Base-by-base conservation (phyloP, 495 filamentous ascomycete genomes). In the Parmelia sp. region DNA sequence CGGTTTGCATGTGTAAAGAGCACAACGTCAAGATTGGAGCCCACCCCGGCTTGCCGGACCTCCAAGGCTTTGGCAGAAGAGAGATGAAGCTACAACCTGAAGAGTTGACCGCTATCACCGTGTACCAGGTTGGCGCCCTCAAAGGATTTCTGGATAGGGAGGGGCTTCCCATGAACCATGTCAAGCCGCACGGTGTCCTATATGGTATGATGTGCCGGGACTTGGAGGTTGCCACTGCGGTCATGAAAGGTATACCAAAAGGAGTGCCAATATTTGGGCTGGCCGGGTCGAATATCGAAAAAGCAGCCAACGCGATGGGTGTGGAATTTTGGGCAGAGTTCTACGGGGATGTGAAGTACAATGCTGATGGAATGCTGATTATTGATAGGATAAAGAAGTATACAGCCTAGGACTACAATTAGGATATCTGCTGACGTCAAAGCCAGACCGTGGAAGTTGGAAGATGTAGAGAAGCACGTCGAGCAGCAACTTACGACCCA, bases 61-160 rank as follows among this genome's bases (percentile, higher is more conserved):
- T 88, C 21, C 81, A 84, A 70, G 85, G 84, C 10, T 88, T 88
- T 66, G 85, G 85, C 3, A 71, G 84, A 27, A 78, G 84, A 7
- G 77, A 81, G 58, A 85, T 86, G 72, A 78, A 80, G 61, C 70
- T 86, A 14, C 69, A 68, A 0, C 75, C 82, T 3, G 82, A 84
- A 25, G 84, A 87, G 57, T 73, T 83, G 60, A 84, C 80, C 4
- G 84, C 84, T 0, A 76, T 79, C 49, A 78, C 78, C 3, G 64
- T 84, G n/a, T 85, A 85, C 68, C 84, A 86, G 67, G 78, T 86
- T 47, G 84, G 84, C 0, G 83, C 85, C 0, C 73, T 86, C 6
- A 77, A 83, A 39, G 85, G 69, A 6, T 83, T 86, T 57, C 71
- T 86, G 21, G 78, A 83, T 33, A 74, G 75, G 0, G 84, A 86